Evolutionary conservation across 163 green algal species (phyloP).

Genomic region (Chlamydomonas reinhardtii): DNA sequence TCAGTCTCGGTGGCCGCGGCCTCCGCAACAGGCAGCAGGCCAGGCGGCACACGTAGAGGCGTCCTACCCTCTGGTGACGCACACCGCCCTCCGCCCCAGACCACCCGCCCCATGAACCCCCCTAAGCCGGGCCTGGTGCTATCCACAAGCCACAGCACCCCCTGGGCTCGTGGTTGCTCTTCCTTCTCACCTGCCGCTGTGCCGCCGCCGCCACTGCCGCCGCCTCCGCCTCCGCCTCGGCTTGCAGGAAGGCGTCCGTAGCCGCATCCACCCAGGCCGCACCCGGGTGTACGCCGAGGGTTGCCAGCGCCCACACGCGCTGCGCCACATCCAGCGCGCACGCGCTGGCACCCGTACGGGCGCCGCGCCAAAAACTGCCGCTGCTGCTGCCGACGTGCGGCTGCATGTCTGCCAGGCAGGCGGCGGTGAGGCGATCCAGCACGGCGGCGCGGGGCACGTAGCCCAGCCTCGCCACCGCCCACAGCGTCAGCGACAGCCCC

Average conservation of each 20-base stretch:
- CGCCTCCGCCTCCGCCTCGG: background rate
- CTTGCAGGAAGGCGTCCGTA: background rate
- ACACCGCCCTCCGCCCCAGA: too few species aligned
- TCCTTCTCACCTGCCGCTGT: too few species aligned
- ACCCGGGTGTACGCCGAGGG: conserved; percentile 30
- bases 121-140: too few species aligned
- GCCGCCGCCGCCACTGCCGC: background rate
- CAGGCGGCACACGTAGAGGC: too few species aligned
- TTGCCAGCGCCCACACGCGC: conserved; percentile 46
- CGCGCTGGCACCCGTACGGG: background rate
- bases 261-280: conserved; percentile 38
- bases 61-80: too few species aligned
- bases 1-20: too few species aligned
- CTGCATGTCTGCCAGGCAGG: conserved; percentile 18
- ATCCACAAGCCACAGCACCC: too few species aligned
- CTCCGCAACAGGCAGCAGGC: too few species aligned
- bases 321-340: conserved; percentile 27
- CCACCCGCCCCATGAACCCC: too few species aligned
- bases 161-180: too few species aligned
- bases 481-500: conserved; percentile 53
- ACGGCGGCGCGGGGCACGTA: background rate
- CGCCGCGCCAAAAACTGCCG: background rate
- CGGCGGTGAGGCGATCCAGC: background rate
- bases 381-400: background rate
- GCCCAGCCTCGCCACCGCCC: conserved; percentile 42